phyloP scores from a whole-genome alignment of 148 eudicot species.

The Pharnaceum exiguum region DNA sequence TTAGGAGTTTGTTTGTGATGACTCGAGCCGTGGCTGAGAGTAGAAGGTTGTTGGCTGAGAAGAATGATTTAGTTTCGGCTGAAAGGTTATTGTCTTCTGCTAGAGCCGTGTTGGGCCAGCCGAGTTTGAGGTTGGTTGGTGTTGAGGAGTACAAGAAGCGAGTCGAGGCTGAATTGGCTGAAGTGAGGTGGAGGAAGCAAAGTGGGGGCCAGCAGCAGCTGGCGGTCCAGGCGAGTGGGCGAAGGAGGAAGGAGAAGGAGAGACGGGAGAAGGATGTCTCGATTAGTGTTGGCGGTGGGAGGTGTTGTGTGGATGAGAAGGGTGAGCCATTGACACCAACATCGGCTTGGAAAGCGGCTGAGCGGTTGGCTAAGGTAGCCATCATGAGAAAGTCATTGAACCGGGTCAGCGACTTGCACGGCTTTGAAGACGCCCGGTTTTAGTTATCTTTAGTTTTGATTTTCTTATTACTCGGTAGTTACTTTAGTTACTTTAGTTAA shows the following conservation, averaged over 20 bases:
- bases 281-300: constrained; percentile 15
- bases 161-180: constrained; percentile 68
- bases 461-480: background rate
- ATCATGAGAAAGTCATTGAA: constrained; percentile 79
- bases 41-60: constrained; percentile 40
- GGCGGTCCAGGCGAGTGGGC: too few species aligned
- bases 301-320: constrained; percentile 51
- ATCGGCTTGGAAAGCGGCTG: constrained; percentile 97
- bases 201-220: constrained; percentile 26
- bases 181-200: constrained; percentile 43
- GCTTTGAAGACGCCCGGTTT: constrained; percentile 95
- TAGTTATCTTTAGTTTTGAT: constrained; percentile 10
- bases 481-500: background rate
- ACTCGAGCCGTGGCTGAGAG: constrained; percentile 88
- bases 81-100: constrained; percentile 64
- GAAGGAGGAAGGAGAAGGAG: constrained; percentile 14
- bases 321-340: constrained; percentile 82
- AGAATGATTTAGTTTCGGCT: constrained; percentile 56
- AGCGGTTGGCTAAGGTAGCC: constrained; percentile 91
- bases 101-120: constrained; percentile 52
- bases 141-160: constrained; percentile 41
- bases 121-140: constrained; percentile 28
- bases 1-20: constrained; percentile 55
- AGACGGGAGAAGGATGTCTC: constrained; percentile 24
- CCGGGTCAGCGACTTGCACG: constrained; percentile 91